These are phyloP conservation scores for Penicillium sp. DNA, from an alignment of 2,329 filamentous ascomycete species.

Conservation along the genomic window DNA sequence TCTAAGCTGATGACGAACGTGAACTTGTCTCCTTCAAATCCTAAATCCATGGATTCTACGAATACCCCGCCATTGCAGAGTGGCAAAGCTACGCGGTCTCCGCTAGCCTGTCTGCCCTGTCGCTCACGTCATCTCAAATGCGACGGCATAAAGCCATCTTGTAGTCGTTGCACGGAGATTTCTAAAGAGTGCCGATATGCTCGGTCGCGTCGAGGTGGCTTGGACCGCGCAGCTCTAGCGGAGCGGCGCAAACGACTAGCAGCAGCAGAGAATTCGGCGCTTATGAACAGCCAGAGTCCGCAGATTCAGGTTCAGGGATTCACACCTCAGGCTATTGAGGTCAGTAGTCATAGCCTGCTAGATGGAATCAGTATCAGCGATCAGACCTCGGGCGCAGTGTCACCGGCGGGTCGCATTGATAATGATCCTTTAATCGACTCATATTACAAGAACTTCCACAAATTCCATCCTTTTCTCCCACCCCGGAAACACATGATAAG, in stretches of 20 bases:
- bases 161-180: slow-evolving; percentile 39
- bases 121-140: slow-evolving; percentile 45
- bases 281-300: slow-evolving; percentile 7
- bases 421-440: slow-evolving; percentile 19
- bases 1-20: too few relatives aligned
- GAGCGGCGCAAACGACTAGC: slow-evolving; percentile 20
- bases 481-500: slow-evolving; percentile 20
- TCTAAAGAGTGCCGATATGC: slow-evolving; percentile 47
- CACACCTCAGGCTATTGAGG: neutral
- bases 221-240: slow-evolving; percentile 20
- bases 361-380: neutral
- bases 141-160: slow-evolving; percentile 43
- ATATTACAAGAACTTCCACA: slow-evolving; percentile 32
- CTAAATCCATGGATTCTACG: too few relatives aligned
- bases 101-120: slow-evolving; percentile 29
- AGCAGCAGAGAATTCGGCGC: neutral
- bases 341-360: neutral
- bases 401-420: slow-evolving; percentile 10
- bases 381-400: neutral
- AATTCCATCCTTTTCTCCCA: slow-evolving; percentile 26
- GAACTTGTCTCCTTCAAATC: too few relatives aligned
- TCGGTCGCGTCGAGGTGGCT: slow-evolving; percentile 44
- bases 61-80: too few relatives aligned
- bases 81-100: slow-evolving; percentile 11
- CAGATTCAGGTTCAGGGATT: neutral